Evolutionary conservation across 306 rosid species (phyloP).

Genomic region (Hippophae rhamnoides): DNA sequence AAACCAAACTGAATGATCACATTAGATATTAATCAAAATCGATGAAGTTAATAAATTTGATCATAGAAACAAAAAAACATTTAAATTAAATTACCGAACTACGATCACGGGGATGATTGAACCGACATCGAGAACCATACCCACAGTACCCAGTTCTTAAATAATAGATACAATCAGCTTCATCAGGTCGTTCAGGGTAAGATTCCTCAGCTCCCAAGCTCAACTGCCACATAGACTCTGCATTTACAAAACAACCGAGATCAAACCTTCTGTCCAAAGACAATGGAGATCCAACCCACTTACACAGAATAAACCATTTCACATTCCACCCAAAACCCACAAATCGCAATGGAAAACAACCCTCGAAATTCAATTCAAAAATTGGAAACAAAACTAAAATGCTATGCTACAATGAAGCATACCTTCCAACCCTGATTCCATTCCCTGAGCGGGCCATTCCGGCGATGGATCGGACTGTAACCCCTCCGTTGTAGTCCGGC

Average conservation of each 20-base stretch:
- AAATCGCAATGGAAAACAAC: slow-evolving; percentile 24
- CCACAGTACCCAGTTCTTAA: slow-evolving; percentile 85
- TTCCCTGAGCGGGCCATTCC: slow-evolving; percentile 54
- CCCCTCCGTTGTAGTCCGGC: slow-evolving; percentile 46
- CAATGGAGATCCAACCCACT: slow-evolving; percentile 37
- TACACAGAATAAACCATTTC: slow-evolving; percentile 12
- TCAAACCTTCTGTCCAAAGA: slow-evolving; percentile 20
- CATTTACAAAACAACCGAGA: slow-evolving; percentile 36
- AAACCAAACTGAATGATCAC: slow-evolving; percentile 22
- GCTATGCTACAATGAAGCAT: slow-evolving; percentile 18
- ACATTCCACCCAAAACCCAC: slow-evolving; percentile 30
- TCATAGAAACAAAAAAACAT: slow-evolving; percentile 4
- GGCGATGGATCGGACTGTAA: slow-evolving; percentile 84
- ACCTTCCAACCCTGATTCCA: slow-evolving; percentile 57
- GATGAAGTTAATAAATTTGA: slow-evolving; percentile 13
- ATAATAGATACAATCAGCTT: slow-evolving; percentile 79
- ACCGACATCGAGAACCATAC: slow-evolving; percentile 88
- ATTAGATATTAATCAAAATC: slow-evolving; percentile 14
- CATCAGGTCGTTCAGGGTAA: slow-evolving; percentile 83
- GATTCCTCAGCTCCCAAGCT: slow-evolving; percentile 62
- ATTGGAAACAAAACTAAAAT: slow-evolving; percentile 30
- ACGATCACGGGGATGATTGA: slow-evolving; percentile 94
- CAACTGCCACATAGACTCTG: slow-evolving; percentile 58
- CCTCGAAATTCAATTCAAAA: slow-evolving; percentile 7
- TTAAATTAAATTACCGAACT: slow-evolving; percentile 37